Percentiles rank a stretch among this genome's conserved stretches.
These are phyloP conservation scores for Colletotrichum abscissum DNA, from an alignment of 2,329 filamentous ascomycete genomes.

Conservation along the genomic window DNA sequence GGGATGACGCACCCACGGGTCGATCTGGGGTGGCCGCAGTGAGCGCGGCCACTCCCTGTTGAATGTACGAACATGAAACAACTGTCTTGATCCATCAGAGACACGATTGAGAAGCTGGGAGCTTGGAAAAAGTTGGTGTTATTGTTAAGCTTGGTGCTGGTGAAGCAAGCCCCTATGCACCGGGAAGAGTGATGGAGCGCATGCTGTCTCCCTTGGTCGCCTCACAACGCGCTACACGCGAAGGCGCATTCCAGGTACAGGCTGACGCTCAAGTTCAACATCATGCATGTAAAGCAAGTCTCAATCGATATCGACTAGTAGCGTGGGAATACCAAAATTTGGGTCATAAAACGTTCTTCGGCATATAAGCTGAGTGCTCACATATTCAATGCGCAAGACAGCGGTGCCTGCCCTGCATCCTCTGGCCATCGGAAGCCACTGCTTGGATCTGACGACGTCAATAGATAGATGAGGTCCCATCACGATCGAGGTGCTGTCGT, in stretches of 20 bases:
- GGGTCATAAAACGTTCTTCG: slow-evolving; percentile 30
- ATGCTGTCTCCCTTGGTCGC: slow-evolving; percentile 2
- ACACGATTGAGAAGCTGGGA: not conserved
- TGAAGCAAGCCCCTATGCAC: not conserved
- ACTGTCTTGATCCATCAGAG: slow-evolving; percentile 5
- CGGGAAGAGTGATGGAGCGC: not conserved
- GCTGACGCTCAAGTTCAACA: slow-evolving; percentile 18
- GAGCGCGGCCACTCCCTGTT: not conserved
- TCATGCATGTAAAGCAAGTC: not conserved
- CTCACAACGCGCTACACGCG: slow-evolving; percentile 4
- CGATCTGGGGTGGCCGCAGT: slow-evolving; percentile 12
- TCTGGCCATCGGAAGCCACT: slow-evolving; percentile 12
- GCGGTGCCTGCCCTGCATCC: not conserved
- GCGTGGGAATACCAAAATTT: not conserved
- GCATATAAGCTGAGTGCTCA: slow-evolving; percentile 7
- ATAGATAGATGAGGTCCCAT: not conserved
- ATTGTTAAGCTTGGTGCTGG: not conserved
- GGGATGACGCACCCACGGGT: slow-evolving; percentile 31
- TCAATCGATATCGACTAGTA: not conserved
- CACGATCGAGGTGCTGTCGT: not conserved
- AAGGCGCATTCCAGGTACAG: slow-evolving; percentile 22
- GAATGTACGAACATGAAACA: slow-evolving; percentile 8
- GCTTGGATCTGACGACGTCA: not conserved
- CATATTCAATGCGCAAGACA: not conserved
- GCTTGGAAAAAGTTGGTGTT: not conserved